Evolutionary conservation across 2,329 filamentous ascomycete genomes (phyloP).

Genomic region (Macrophomina tecta): DNA sequence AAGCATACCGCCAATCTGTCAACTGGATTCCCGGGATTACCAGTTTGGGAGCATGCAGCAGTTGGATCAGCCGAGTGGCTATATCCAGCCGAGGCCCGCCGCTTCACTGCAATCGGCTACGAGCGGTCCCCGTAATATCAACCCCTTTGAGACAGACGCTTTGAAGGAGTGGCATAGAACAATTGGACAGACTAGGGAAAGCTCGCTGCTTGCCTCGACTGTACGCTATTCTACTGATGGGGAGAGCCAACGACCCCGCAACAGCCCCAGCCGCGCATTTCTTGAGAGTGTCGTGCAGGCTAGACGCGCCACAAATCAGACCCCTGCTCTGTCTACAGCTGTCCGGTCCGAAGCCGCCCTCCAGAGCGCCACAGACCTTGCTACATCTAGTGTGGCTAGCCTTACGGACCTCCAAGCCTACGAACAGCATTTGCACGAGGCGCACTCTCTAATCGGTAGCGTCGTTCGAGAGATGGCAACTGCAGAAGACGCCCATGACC

Average conservation of each 20-base stretch:
- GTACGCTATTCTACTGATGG: constrained; percentile 14
- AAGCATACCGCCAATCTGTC: constrained; percentile 45
- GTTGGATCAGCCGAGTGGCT: not conserved
- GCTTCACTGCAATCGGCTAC: constrained; percentile 13
- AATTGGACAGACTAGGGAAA: constrained; percentile 7
- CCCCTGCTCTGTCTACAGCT: constrained; percentile 12
- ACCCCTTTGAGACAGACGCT: not conserved
- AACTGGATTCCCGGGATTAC: constrained; percentile 40
- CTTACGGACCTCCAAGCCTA: constrained; percentile 48
- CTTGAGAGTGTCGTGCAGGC: constrained; percentile 14
- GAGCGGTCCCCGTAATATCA: not conserved
- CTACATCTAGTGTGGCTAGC: constrained; percentile 51
- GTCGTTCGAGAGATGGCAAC: not conserved
- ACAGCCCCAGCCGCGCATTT: constrained; percentile 21
- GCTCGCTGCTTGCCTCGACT: constrained; percentile 12
- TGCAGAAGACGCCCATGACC: not conserved
- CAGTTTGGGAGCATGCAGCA: constrained; percentile 27
- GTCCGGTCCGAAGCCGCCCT: constrained; percentile 45
- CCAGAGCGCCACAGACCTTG: constrained; percentile 55
- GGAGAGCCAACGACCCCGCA: constrained; percentile 9
- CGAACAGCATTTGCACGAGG: constrained; percentile 45
- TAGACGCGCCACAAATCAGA: not conserved
- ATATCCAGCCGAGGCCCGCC: not conserved
- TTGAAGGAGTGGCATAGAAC: constrained; percentile 12
- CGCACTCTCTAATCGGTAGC: constrained; percentile 26